Evolutionary conservation across 192 early-diverging fungal genomes (phyloP).

Genomic region (Blastocladiella britannica): DNA sequence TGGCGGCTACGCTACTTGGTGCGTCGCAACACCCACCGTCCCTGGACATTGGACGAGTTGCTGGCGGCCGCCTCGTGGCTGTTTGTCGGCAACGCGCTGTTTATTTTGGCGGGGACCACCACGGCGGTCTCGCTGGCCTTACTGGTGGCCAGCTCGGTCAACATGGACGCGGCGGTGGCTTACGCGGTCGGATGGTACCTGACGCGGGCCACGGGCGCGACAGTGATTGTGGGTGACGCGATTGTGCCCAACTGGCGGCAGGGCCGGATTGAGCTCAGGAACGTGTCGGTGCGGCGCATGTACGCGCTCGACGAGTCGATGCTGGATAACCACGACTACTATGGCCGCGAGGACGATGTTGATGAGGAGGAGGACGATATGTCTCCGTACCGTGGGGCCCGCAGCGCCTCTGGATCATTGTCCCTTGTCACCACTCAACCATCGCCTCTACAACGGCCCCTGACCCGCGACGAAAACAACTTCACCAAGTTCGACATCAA

Average conservation of each 20-base stretch:
- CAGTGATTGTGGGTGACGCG: slow-evolving; percentile 71
- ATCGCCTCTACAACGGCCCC: slow-evolving; percentile 2
- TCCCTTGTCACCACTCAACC: too few relatives aligned
- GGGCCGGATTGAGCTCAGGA: slow-evolving; percentile 65
- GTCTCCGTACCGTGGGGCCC: too few relatives aligned
- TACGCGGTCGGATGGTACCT: slow-evolving; percentile 57
- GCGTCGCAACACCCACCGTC: too few relatives aligned
- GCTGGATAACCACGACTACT: slow-evolving; percentile 2
- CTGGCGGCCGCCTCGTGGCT: slow-evolving; percentile 76
- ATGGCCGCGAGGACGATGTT: slow-evolving; percentile 4
- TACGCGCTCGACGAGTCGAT: slow-evolving; percentile 10
- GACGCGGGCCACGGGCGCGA: slow-evolving; percentile 53
- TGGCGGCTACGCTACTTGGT: too few relatives aligned
- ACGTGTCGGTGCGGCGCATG: slow-evolving; percentile 41
- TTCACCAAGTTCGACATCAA: slow-evolving; percentile 75
- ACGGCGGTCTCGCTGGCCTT: slow-evolving; percentile 65
- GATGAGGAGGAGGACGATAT: not conserved
- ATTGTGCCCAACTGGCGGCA: slow-evolving; percentile 82
- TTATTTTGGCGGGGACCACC: slow-evolving; percentile 71
- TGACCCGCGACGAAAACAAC: slow-evolving; percentile 41
- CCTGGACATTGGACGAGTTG: slow-evolving; percentile 69
- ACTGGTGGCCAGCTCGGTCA: slow-evolving; percentile 55
- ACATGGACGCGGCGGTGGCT: slow-evolving; percentile 70
- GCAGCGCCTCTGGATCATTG: too few relatives aligned
- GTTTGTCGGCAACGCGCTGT: slow-evolving; percentile 63